Evolutionary conservation across 2,329 filamentous ascomycete genomes (phyloP), one percentile per base, ranked within the genome.

Genomic region (Trichoderma sp.): DNA sequence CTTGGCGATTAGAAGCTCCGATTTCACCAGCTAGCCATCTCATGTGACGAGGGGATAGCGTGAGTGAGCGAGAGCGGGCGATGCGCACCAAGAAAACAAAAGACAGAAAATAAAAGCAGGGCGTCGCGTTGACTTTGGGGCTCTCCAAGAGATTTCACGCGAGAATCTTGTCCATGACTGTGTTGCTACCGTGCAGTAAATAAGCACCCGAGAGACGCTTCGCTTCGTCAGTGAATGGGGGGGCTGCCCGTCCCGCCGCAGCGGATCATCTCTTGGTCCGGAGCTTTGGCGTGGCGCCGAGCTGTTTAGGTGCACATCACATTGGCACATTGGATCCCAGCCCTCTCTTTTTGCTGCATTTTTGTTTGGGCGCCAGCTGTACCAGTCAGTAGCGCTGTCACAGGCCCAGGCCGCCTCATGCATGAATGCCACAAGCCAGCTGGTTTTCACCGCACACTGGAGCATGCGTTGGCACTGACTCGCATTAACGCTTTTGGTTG

Each of bases 11-110:
- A 59, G 63, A 67, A 71, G 70, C 70, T 72, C 59, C 64, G 62
- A 34, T 34, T 71, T 75, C 73, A 76, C 70, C 73, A 73, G 73
- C 72, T 70, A 73, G 74, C 71, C 75, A 76, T 75, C 62, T 69
- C 75, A 72, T 62, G 59, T 61, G 59, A 43, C 47, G 67, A 65
- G 47, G 57, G 53, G 39, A 50, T 43, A 55, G 66, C 65, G 59
- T 71, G 57, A 17, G 62, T 20, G 43, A 58, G 64, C 43, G 43
- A 50, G 47, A 26, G 39, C 61, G 64, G 62, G 62, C 20, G 5
- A 53, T 59, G 67, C 62, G 70, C 57, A 63, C 23, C 30, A 13
- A 20, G 30, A 20, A 36, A 12, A 66, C 13, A 47, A 39, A 20
- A 20, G 26, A 9, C 6, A 30, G 36, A 61, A 26, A 30, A 28